Percentiles rank a stretch among this genome's conserved stretches.
phyloP scores from a whole-genome alignment of 148 eudicot species.

The Hydrangea macrophylla region DNA sequence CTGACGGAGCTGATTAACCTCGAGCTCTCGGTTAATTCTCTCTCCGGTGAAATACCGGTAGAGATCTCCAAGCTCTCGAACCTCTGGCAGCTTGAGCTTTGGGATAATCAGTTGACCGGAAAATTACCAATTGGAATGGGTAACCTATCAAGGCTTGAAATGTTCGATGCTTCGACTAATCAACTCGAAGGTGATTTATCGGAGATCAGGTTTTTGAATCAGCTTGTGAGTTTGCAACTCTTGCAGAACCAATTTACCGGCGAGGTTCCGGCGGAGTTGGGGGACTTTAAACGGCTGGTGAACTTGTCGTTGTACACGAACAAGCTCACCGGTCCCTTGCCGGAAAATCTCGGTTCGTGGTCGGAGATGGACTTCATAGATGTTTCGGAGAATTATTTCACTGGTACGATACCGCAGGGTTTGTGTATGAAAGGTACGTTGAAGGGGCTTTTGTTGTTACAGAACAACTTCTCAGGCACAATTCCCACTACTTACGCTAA shows the following conservation, averaged over 20 bases:
- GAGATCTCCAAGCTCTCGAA: slow-evolving; percentile 57
- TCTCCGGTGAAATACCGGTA: slow-evolving; percentile 58
- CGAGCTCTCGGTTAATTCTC: slow-evolving; percentile 46
- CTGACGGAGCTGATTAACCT: slow-evolving; percentile 44
- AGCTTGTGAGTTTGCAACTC: slow-evolving; percentile 52
- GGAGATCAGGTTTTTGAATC: slow-evolving; percentile 43
- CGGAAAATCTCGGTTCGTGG: slow-evolving; percentile 70
- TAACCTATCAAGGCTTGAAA: slow-evolving; percentile 44
- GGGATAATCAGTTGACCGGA: slow-evolving; percentile 54
- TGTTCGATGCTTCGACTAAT: slow-evolving; percentile 67
- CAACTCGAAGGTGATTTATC: slow-evolving; percentile 52
- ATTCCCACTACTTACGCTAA: slow-evolving; percentile 60
- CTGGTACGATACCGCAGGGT: slow-evolving; percentile 78
- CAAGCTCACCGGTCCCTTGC: slow-evolving; percentile 68
- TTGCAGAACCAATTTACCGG: slow-evolving; percentile 60
- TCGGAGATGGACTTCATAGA: slow-evolving; percentile 74
- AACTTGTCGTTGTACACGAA: slow-evolving; percentile 67
- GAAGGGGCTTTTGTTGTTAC: slow-evolving; percentile 53
- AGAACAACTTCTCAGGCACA: slow-evolving; percentile 67
- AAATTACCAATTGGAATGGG: slow-evolving; percentile 63
- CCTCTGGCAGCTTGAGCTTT: slow-evolving; percentile 68
- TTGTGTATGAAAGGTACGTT: slow-evolving; percentile 78
- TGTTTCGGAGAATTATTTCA: slow-evolving; percentile 61
- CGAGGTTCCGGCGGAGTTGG: slow-evolving; percentile 67
- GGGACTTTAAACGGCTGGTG: slow-evolving; percentile 59